Percentiles rank a stretch among this genome's conserved stretches.
These are phyloP conservation scores for Neoboletus magnificus DNA, from an alignment of 768 basidiomycete genomes.

Conservation along the genomic window DNA sequence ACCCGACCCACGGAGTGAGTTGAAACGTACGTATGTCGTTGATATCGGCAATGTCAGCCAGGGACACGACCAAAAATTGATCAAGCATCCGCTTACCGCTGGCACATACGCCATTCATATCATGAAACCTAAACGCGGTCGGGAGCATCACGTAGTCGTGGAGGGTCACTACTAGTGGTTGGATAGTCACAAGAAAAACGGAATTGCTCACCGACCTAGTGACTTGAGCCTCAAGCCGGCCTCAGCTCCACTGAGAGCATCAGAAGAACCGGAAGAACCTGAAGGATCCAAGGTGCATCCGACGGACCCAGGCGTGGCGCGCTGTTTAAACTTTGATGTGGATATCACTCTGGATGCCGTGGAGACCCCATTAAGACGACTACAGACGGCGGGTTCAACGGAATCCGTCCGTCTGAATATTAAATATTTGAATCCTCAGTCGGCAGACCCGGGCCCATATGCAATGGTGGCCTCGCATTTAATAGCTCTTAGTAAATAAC, in stretches of 20 bases:
- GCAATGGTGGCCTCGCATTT: too few species aligned
- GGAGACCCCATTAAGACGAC: neutral
- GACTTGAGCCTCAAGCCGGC: too few species aligned
- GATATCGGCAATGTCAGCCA: neutral
- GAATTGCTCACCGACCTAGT: too few species aligned
- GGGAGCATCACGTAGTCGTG: neutral
- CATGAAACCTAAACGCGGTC: neutral
- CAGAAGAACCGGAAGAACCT: too few species aligned
- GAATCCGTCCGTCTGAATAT: too few species aligned
- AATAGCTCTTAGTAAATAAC: too few species aligned
- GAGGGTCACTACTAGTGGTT: neutral
- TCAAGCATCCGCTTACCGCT: neutral
- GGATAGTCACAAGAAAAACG: too few species aligned
- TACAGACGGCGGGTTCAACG: neutral
- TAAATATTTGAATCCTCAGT: too few species aligned
- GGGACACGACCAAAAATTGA: neutral
- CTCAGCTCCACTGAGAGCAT: too few species aligned
- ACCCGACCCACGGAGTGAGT: neutral
- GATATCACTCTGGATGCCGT: neutral
- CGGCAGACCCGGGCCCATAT: too few species aligned
- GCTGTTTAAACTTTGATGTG: neutral
- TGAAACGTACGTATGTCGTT: neutral
- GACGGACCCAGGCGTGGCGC: neutral
- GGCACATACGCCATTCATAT: neutral
- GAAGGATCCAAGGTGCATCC: too few species aligned